Percentiles rank a stretch among this genome's conserved stretches.
Conservation (phyloP, 768 basidiomycete species). For the Kwoniella dendrophila region DNA sequence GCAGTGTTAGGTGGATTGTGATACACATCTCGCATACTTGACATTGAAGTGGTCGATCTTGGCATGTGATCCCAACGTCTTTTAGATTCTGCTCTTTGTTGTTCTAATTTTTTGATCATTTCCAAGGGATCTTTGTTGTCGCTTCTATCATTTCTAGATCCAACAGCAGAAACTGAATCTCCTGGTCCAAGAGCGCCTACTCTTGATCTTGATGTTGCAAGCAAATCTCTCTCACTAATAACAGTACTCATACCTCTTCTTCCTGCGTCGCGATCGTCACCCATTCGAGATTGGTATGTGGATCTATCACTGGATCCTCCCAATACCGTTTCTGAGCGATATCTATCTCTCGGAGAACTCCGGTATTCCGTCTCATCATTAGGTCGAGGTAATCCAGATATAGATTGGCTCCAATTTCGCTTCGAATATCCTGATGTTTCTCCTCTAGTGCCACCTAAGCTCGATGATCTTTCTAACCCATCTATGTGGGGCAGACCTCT, state of each 20-base stretch:
- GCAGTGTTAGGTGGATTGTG: constrained; percentile 31
- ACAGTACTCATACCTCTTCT: constrained; percentile 14
- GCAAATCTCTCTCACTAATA: constrained; percentile 22
- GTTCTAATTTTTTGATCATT: constrained; percentile 36
- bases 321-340: constrained; percentile 30
- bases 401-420: constrained; percentile 37
- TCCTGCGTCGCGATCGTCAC: neutral
- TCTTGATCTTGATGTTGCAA: constrained; percentile 11
- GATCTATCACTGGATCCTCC: constrained; percentile 16
- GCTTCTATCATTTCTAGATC: constrained; percentile 9
- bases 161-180: constrained; percentile 44
- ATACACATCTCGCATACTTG: constrained; percentile 33
- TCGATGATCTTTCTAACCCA: constrained; percentile 16
- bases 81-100: constrained; percentile 33
- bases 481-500: constrained; percentile 14
- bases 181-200: constrained; percentile 24
- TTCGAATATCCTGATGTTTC: constrained; percentile 17
- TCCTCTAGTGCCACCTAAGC: constrained; percentile 4
- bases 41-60: constrained; percentile 45
- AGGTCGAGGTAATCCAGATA: constrained; percentile 28
- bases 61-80: constrained; percentile 34
- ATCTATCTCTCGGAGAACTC: constrained; percentile 21
- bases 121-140: constrained; percentile 41
- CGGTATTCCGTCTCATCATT: constrained; percentile 17
- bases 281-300: constrained; percentile 20